These are phyloP conservation scores for Metschnikowia picachoensis DNA, from an alignment of 805 yeast species.

Conservation along the genomic window DNA sequence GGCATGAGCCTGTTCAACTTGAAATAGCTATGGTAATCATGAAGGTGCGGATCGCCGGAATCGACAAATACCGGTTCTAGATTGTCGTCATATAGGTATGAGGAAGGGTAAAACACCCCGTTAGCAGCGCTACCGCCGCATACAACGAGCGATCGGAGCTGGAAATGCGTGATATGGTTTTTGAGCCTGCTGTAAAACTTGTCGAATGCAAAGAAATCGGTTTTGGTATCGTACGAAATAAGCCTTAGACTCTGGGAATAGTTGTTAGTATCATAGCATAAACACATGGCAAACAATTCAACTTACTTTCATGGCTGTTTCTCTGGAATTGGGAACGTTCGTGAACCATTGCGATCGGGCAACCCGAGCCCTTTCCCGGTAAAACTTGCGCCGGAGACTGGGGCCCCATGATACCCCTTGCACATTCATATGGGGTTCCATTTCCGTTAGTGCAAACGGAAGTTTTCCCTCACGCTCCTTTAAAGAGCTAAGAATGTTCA, in stretches of 20 bases:
- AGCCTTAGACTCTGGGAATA: conserved; percentile 21
- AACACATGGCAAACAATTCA: neutral
- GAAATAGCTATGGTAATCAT: conserved; percentile 30
- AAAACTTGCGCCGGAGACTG: conserved; percentile 30
- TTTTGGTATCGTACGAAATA: conserved; percentile 17
- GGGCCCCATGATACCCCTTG: conserved; percentile 39
- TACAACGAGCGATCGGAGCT: conserved; percentile 48
- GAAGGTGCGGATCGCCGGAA: conserved; percentile 3
- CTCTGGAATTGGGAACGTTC: conserved; percentile 34
- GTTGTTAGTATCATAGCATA: conserved; percentile 20
- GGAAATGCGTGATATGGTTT: conserved; percentile 54
- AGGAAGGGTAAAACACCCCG: conserved; percentile 40
- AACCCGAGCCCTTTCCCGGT: conserved; percentile 30
- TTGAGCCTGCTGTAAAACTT: conserved; percentile 41
- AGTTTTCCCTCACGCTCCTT: conserved; percentile 34
- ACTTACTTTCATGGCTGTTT: conserved; percentile 34
- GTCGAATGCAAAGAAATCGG: conserved; percentile 37
- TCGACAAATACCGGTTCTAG: conserved; percentile 25
- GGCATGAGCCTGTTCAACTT: conserved; percentile 33
- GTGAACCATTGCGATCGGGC: conserved; percentile 37
- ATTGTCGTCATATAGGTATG: conserved; percentile 29
- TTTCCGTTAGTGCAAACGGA: conserved; percentile 23
- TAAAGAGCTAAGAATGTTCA: conserved; percentile 32
- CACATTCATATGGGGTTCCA: conserved; percentile 19
- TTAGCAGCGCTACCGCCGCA: conserved; percentile 30